phyloP scores from a whole-genome alignment of 805 yeast genomes.

The Cyberlindnera bimundalis region DNA sequence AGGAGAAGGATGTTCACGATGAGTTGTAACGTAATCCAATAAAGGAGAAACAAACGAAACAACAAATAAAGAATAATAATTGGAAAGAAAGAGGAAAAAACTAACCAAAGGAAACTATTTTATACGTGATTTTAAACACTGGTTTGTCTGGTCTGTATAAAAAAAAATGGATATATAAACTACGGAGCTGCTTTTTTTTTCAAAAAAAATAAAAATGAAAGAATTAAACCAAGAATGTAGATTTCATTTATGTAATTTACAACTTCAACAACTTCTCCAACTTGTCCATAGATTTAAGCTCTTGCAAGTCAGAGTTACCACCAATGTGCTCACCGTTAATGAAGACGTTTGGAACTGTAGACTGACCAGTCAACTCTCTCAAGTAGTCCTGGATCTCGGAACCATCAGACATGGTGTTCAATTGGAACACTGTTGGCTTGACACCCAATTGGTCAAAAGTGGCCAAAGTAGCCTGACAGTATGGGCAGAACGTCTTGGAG shows the following conservation, averaged over 20 bases:
- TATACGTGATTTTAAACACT: background rate
- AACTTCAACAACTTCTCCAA: constrained; percentile 41
- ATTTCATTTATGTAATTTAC: constrained; percentile 5
- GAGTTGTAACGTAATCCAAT: no score
- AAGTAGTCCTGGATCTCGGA: constrained; percentile 78
- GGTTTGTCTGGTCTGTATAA: no score
- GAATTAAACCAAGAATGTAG: background rate
- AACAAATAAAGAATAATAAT: no score
- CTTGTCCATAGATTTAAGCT: constrained; percentile 58
- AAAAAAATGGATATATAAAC: no score
- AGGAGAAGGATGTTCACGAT: constrained; percentile 13
- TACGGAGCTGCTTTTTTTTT: no score
- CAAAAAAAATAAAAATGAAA: background rate
- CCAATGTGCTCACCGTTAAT: constrained; percentile 92
- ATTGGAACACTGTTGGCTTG: constrained; percentile 45
- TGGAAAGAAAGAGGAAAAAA: no score
- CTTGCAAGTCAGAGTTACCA: constrained; percentile 88
- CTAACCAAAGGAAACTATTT: background rate
- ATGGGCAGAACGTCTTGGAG: constrained; percentile 74
- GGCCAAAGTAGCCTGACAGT: constrained; percentile 46
- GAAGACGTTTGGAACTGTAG: constrained; percentile 90
- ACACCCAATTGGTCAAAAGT: constrained; percentile 38
- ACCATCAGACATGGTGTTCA: constrained; percentile 64
- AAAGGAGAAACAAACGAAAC: no score
- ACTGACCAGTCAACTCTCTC: constrained; percentile 76